phyloP scores from a whole-genome alignment of 208 protist species.

The Phytomonas francai region DNA sequence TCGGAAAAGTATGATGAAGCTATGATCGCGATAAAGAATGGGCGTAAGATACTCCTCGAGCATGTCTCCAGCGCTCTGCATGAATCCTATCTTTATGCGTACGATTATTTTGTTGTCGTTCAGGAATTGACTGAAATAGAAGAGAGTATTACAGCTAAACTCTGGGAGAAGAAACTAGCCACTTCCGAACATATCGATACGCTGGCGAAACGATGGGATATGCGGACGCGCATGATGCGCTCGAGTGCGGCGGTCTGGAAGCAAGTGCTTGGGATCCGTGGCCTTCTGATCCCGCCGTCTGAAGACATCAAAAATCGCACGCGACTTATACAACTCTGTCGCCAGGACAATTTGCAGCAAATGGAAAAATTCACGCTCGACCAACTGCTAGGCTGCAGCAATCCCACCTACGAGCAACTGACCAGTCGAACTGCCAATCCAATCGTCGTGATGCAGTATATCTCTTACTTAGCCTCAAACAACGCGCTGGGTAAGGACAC shows the following conservation, averaged over 20 bases:
- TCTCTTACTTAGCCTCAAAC: constrained; percentile 64
- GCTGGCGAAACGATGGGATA: constrained; percentile 84
- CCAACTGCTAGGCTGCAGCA: constrained; percentile 53
- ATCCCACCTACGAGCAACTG: constrained; percentile 66
- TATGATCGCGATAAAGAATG: constrained; percentile 31
- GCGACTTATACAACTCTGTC: constrained; percentile 95
- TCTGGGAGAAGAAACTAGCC: constrained; percentile 38
- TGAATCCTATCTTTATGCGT: constrained; percentile 87
- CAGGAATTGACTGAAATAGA: constrained; percentile 98
- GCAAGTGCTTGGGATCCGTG: constrained; percentile 91
- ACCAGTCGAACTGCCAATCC: constrained; percentile 59
- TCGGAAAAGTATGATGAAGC: constrained; percentile 52
- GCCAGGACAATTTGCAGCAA: constrained; percentile 65
- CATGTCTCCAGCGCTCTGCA: constrained; percentile 70
- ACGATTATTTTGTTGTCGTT: constrained; percentile 91
- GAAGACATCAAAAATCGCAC: constrained; percentile 93
- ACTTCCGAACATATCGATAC: constrained; percentile 69
- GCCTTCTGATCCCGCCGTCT: constrained; percentile 86
- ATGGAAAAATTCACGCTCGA: constrained; percentile 71
- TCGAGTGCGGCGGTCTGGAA: constrained; percentile 95
- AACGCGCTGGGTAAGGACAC: constrained; percentile 42
- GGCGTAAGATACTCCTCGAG: constrained; percentile 57
- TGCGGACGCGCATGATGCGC: constrained; percentile 88
- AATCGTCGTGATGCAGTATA: constrained; percentile 81
- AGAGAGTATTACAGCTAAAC: constrained; percentile 93